phyloP scores from a whole-genome alignment of 108 stramenopile species.

The Schizochytrium sp. region DNA sequence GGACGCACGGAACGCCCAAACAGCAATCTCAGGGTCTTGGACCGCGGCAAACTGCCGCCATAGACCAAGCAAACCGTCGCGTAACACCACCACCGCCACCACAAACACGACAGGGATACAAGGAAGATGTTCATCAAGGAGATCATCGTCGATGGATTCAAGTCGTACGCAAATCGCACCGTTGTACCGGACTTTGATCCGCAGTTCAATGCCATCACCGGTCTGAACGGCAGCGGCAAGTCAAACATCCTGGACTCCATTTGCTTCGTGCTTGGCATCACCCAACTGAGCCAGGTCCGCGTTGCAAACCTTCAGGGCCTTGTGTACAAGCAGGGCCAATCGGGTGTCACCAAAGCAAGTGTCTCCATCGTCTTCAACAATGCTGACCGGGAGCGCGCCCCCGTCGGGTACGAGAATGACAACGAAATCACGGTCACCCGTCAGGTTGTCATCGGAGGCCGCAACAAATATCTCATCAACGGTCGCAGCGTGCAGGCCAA shows the following conservation, averaged over 20 bases:
- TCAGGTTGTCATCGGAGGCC: slow-evolving; percentile 85
- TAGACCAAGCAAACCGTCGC: neutral
- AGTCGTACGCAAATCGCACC: slow-evolving; percentile 93
- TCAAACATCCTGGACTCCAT: slow-evolving; percentile 96
- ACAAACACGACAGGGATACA: neutral
- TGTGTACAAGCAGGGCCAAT: slow-evolving; percentile 99
- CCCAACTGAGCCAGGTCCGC: slow-evolving; percentile 89
- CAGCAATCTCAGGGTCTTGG: neutral
- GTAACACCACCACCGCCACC: neutral
- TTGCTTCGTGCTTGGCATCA: slow-evolving; percentile 97
- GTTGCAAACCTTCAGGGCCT: slow-evolving; percentile 93
- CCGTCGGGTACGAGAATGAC: slow-evolving; percentile 83
- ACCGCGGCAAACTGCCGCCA: neutral
- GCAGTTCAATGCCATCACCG: slow-evolving; percentile 99
- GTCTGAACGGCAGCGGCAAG: slow-evolving; percentile 96
- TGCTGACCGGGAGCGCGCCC: slow-evolving; percentile 68
- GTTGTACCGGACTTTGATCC: slow-evolving; percentile 94
- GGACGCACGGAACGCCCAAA: too few relatives aligned
- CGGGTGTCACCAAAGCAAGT: slow-evolving; percentile 92
- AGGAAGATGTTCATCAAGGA: slow-evolving; percentile 81
- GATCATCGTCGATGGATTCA: slow-evolving; percentile 97
- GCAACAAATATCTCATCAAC: slow-evolving; percentile 97
- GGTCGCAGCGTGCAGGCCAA: slow-evolving; percentile 76
- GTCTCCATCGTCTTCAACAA: slow-evolving; percentile 95
- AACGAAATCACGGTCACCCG: slow-evolving; percentile 87